Percentiles rank a stretch among this genome's conserved stretches.
These are phyloP conservation scores for Alternaria sp. DNA, from an alignment of 2,329 filamentous ascomycete genomes.

Conservation along the genomic window DNA sequence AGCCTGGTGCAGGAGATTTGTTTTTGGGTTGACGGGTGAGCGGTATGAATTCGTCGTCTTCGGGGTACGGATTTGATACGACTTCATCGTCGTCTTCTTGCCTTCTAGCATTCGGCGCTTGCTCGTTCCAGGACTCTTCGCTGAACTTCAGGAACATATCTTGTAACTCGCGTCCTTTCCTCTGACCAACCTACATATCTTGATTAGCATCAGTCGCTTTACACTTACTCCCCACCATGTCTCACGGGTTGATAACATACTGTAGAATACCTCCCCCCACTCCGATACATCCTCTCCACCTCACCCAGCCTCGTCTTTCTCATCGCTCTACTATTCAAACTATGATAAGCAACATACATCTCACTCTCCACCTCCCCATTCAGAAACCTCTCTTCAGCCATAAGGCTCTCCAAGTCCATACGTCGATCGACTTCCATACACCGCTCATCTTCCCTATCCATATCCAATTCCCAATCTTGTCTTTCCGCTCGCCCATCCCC, in stretches of 20 bases:
- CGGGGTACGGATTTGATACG: conserved; percentile 8
- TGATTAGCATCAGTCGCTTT: background rate
- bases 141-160: background rate
- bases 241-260: conserved; percentile 3
- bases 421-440: background rate
- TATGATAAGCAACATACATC: conserved; percentile 9
- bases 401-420: background rate
- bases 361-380: background rate
- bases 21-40: background rate
- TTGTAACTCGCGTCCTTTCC: background rate
- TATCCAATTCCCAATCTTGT: conserved; percentile 3
- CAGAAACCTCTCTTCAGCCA: background rate
- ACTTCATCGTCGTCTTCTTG: background rate
- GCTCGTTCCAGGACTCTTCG: background rate
- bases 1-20: too few species aligned
- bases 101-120: background rate
- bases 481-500: background rate
- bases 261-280: conserved; percentile 9
- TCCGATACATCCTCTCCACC: conserved; percentile 6
- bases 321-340: background rate
- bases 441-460: background rate
- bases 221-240: background rate
- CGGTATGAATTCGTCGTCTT: conserved; percentile 12
- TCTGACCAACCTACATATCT: background rate
- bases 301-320: conserved; percentile 3